A percentile compares a stretch with the other conserved stretches of the same genome.
phyloP scores from a whole-genome alignment of 1,139 yeast species.

The Suhomyces maxii region DNA sequence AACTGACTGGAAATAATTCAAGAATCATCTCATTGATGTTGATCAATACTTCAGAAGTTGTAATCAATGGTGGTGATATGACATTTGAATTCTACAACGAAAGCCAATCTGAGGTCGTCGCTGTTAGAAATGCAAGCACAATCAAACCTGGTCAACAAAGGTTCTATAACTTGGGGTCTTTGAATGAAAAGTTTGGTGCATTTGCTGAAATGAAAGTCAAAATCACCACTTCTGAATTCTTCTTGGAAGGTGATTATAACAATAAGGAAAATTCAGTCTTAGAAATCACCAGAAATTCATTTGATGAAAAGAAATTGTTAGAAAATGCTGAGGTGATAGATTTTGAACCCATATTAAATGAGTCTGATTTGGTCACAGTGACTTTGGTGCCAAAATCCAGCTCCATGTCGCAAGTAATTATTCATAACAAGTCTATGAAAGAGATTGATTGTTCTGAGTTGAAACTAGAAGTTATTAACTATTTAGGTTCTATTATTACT shows the following conservation, averaged over 20 bases:
- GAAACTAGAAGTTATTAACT: constrained; percentile 32
- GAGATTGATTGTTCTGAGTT: constrained; percentile 34
- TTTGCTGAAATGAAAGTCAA: constrained; percentile 21
- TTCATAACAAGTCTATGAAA: constrained; percentile 30
- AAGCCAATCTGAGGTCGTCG: constrained; percentile 17
- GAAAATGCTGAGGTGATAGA: not conserved
- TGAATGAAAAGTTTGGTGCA: constrained; percentile 16
- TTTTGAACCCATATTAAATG: not conserved
- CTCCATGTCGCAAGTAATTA: constrained; percentile 32
- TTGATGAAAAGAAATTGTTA: not conserved
- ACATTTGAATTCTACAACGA: constrained; percentile 23
- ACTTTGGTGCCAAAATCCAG: constrained; percentile 32
- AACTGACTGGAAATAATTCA: constrained; percentile 13
- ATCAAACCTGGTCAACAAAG: constrained; percentile 32
- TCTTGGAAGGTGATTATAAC: constrained; percentile 27
- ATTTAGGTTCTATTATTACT: constrained; percentile 29
- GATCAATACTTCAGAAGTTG: constrained; percentile 24
- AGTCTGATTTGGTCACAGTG: constrained; percentile 19
- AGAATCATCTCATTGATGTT: constrained; percentile 29
- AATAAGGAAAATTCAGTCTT: constrained; percentile 11
- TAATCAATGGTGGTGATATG: constrained; percentile 33
- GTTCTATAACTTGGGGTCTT: constrained; percentile 28
- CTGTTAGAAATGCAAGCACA: constrained; percentile 29
- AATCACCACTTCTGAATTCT: constrained; percentile 21
- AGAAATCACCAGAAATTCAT: not conserved